Evolutionary conservation across 1,284 basidiomycete genomes (phyloP).

Genomic region (Fomitopsis schrenkii): DNA sequence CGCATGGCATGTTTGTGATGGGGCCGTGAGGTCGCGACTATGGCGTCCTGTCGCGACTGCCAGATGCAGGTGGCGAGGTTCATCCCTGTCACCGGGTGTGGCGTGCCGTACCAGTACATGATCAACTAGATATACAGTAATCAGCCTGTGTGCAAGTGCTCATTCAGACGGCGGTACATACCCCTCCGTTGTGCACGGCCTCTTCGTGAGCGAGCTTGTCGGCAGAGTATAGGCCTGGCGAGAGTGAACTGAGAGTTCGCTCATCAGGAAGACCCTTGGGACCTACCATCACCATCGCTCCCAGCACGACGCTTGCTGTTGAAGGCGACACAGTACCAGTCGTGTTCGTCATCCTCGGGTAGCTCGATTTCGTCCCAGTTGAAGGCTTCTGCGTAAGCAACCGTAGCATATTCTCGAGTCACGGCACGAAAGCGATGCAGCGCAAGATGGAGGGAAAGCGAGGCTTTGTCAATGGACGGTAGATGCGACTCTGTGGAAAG

Average conservation of each 20-base stretch:
- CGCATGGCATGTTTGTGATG: conserved; percentile 81
- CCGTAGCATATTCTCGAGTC: conserved; percentile 56
- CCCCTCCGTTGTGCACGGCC: conserved; percentile 81
- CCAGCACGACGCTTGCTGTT: conserved; percentile 72
- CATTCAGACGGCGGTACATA: conserved; percentile 28
- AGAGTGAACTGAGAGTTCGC: neutral
- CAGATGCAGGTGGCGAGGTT: conserved; percentile 96
- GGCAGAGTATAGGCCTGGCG: conserved; percentile 75
- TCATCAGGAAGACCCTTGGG: conserved; percentile 7
- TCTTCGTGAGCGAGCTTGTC: conserved; percentile 88
- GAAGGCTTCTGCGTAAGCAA: conserved; percentile 72
- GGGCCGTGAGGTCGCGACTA: conserved; percentile 75
- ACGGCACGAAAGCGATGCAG: conserved; percentile 73
- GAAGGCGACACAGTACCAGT: conserved; percentile 91
- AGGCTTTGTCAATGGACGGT: conserved; percentile 79
- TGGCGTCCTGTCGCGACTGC: conserved; percentile 82
- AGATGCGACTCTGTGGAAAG: conserved; percentile 69
- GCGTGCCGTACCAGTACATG: conserved; percentile 90
- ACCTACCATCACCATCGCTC: conserved; percentile 65
- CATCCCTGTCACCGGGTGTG: conserved; percentile 66
- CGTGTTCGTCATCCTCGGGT: conserved; percentile 66
- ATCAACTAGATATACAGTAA: conserved; percentile 48
- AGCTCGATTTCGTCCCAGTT: conserved; percentile 79
- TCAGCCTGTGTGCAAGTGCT: conserved; percentile 5
- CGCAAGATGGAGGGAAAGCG: conserved; percentile 81